Percentiles rank a stretch among this genome's conserved stretches.
These are phyloP conservation scores for Malassezia nana DNA, from an alignment of 1,284 basidiomycete species.

Conservation along the genomic window DNA sequence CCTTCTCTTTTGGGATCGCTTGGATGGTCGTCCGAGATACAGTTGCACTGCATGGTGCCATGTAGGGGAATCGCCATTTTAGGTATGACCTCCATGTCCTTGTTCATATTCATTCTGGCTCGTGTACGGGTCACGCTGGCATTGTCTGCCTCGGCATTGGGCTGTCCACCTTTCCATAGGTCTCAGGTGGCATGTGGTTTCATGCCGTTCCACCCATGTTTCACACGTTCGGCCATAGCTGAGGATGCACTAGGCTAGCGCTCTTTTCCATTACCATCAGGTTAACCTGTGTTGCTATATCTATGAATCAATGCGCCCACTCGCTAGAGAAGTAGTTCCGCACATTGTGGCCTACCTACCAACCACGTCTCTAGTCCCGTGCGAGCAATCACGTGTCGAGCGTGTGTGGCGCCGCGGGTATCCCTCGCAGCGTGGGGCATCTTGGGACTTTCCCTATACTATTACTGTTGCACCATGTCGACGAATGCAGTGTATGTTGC, in stretches of 20 bases:
- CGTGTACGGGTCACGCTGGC: neutral
- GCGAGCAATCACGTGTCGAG: too few species aligned
- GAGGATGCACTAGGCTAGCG: neutral
- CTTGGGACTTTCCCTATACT: neutral
- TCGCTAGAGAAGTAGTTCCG: neutral
- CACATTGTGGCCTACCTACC: too few species aligned
- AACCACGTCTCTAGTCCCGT: too few species aligned
- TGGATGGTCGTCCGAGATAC: neutral
- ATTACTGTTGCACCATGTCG: constrained; percentile 5
- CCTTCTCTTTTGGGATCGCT: neutral
- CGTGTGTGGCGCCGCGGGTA: too few species aligned
- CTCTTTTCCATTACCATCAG: neutral
- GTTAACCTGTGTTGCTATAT: neutral
- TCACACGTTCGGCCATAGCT: neutral
- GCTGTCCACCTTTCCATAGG: neutral
- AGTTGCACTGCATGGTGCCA: neutral
- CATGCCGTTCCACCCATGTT: neutral
- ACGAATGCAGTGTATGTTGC: constrained; percentile 7
- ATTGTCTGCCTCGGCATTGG: neutral
- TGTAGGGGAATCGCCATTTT: neutral
- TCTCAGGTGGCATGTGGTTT: neutral
- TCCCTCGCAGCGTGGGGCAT: neutral
- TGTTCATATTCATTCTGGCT: neutral
- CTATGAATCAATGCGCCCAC: neutral
- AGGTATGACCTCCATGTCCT: neutral